Evolutionary conservation across 2,329 filamentous ascomycete genomes (phyloP).

Genomic region (Cytospora piceicola): DNA sequence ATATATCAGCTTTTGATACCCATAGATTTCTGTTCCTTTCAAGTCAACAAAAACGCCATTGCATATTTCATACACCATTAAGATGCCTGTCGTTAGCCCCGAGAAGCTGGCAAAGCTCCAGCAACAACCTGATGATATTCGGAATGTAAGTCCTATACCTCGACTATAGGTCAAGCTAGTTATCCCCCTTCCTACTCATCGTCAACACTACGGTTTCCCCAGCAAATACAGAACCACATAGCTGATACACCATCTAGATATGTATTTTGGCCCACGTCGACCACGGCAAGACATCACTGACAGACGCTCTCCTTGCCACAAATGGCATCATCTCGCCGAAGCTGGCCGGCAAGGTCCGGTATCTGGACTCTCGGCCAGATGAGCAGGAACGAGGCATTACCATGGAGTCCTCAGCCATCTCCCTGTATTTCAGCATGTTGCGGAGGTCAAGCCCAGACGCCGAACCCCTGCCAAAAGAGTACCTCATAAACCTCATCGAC

Average conservation of each 20-base stretch:
- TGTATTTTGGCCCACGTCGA: conserved; percentile 97
- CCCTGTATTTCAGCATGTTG: conserved; percentile 91
- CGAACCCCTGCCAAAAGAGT: conserved; percentile 77
- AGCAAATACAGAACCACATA: conserved; percentile 17
- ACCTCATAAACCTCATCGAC: conserved; percentile 96
- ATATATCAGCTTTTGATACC: conserved; percentile 15
- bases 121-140: conserved; percentile 81
- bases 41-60: not conserved
- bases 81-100: conserved; percentile 89
- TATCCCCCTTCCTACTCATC: not conserved
- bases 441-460: conserved; percentile 72
- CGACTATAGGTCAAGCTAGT: not conserved
- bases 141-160: conserved; percentile 70
- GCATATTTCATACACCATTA: conserved; percentile 35
- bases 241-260: conserved; percentile 58
- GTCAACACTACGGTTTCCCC: conserved; percentile 29
- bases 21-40: conserved; percentile 6
- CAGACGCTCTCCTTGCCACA: conserved; percentile 92
- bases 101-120: conserved; percentile 92
- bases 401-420: conserved; percentile 99
- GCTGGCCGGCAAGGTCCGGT: conserved; percentile 95
- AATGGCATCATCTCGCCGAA: conserved; percentile 99
- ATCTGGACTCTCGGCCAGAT: conserved; percentile 93
- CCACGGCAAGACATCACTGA: conserved; percentile 97
- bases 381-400: conserved; percentile 96